These are phyloP conservation scores for Aegilops sharonensis DNA, from an alignment of 176 grass and related monocot genomes.

Conservation along the genomic window DNA sequence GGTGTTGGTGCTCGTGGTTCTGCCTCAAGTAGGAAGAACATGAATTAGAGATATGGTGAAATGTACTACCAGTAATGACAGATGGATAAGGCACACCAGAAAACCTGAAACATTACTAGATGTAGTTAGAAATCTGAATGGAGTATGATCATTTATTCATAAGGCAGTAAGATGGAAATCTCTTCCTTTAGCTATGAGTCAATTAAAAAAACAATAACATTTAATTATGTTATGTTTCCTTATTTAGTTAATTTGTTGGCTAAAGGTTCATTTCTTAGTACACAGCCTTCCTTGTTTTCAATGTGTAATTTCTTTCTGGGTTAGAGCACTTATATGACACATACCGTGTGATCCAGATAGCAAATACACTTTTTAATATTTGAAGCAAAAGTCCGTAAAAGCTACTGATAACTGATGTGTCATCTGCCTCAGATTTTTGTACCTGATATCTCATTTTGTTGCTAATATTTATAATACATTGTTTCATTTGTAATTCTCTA, in stretches of 20 bases:
- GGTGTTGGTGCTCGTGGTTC: background rate
- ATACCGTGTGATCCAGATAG: background rate
- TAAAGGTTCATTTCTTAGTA: background rate
- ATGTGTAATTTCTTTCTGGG: background rate
- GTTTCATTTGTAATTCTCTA: background rate
- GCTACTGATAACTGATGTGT: background rate
- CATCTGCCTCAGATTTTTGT: background rate
- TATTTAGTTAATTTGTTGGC: background rate
- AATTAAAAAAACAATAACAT: background rate
- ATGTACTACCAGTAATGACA: background rate
- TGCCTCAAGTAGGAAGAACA: conserved; percentile 8
- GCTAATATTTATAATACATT: too few relatives aligned
- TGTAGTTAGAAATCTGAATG: background rate
- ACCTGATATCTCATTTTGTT: background rate
- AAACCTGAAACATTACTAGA: background rate
- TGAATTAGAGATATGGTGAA: background rate
- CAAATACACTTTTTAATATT: background rate
- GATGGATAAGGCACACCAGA: background rate
- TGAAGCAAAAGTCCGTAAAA: background rate
- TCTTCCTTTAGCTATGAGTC: background rate
- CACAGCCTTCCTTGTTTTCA: background rate
- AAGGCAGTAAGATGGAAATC: background rate
- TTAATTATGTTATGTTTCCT: background rate
- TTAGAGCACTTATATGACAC: background rate
- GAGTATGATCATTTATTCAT: background rate